Evolutionary conservation across 352 stramenopile species (phyloP).

Genomic region (Plasmopara muralis): DNA sequence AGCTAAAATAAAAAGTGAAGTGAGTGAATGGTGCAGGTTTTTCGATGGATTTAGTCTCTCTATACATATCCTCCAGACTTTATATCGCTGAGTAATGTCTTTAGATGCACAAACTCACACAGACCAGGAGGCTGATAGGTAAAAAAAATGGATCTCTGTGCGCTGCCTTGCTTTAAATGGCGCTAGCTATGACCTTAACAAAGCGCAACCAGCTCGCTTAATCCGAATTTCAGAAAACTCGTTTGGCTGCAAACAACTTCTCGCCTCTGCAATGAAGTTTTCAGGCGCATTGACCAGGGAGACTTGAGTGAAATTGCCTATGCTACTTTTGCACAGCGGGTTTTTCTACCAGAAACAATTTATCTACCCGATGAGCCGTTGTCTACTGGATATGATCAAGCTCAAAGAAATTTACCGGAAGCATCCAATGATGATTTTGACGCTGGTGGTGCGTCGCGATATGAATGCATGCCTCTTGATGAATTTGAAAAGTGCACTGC

Average conservation of each 20-base stretch:
- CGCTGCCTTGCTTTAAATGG: slow-evolving; percentile 31
- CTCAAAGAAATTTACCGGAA: slow-evolving; percentile 1
- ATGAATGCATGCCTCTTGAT: slow-evolving; percentile 46
- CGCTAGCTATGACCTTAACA: slow-evolving; percentile 29
- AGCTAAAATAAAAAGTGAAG: not conserved
- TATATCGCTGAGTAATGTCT: slow-evolving; percentile 14
- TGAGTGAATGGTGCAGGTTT: no score
- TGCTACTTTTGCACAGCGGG: slow-evolving; percentile 48
- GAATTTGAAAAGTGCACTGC: slow-evolving; percentile 49
- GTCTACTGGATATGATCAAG: not conserved
- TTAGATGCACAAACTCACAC: no score
- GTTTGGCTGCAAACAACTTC: no score
- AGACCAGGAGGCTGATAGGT: slow-evolving; percentile 27
- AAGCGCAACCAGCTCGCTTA: slow-evolving; percentile 5
- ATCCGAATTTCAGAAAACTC: slow-evolving; percentile 7
- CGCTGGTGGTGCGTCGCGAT: slow-evolving; percentile 1
- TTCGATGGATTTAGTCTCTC: no score
- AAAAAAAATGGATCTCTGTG: slow-evolving; percentile 16
- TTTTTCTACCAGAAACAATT: slow-evolving; percentile 45
- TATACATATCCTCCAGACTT: slow-evolving; percentile 11
- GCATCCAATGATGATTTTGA: slow-evolving; percentile 1
- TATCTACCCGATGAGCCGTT: slow-evolving; percentile 14
- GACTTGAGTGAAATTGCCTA: no score
- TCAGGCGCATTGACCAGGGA: no score
- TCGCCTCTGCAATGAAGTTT: no score